Percentiles rank a stretch among this genome's conserved stretches.
Conservation (phyloP, 306 rosid species). For the Acmispon strigosus region DNA sequence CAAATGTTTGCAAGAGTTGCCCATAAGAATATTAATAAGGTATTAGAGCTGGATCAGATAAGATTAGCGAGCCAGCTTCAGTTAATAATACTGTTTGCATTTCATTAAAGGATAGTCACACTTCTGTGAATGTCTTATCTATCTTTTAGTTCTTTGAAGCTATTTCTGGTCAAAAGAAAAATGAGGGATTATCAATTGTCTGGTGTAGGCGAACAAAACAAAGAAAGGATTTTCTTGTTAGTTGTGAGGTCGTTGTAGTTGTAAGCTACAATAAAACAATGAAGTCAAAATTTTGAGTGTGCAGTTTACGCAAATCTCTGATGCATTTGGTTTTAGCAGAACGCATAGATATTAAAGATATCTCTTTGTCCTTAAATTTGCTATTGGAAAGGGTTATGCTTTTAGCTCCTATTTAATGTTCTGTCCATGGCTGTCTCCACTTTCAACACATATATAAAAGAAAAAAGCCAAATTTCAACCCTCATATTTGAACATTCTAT, state of each 20-base stretch:
- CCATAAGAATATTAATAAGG: not conserved
- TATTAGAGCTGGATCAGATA: not conserved
- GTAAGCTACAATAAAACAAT: not conserved
- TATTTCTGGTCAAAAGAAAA: not conserved
- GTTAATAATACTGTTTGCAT: not conserved
- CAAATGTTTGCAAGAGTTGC: not conserved
- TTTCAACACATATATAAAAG: not conserved
- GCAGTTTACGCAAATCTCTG: not conserved
- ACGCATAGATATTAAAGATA: not conserved
- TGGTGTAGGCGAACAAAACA: not conserved
- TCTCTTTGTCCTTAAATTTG: not conserved
- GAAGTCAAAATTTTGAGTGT: not conserved
- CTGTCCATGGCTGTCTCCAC: not conserved
- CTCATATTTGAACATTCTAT: not conserved
- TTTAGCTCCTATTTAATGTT: not conserved
- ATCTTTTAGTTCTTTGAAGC: slow-evolving; percentile 7
- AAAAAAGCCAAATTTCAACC: not conserved
- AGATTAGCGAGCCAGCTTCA: not conserved
- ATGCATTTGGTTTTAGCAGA: not conserved
- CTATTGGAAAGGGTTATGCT: not conserved
- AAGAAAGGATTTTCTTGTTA: not conserved
- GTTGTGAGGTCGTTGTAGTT: not conserved
- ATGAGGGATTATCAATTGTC: not conserved
- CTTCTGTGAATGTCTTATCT: too few relatives aligned
- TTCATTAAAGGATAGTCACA: not conserved